A percentile compares a stretch with the other conserved stretches of the same genome.
These are phyloP conservation scores for Puya raimondii DNA, from an alignment of 176 grass and related monocot genomes.

Conservation along the genomic window DNA sequence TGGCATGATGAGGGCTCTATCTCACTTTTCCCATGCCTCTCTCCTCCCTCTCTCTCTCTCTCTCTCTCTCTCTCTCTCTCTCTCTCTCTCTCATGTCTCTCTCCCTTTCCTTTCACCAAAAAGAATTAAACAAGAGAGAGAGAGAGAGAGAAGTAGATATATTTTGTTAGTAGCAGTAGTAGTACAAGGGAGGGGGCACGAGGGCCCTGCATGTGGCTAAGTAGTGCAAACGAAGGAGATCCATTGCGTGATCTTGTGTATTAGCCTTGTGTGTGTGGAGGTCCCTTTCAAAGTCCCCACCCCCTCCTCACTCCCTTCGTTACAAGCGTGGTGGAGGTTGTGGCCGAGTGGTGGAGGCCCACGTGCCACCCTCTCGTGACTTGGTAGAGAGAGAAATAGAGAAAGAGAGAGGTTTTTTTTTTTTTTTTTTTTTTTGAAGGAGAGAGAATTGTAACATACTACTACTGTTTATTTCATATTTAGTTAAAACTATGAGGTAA, in stretches of 20 bases:
- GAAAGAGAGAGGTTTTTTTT: too few species aligned
- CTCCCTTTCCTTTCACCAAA: constrained; percentile 13
- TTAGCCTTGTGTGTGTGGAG: not conserved
- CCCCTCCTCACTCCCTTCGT: not conserved
- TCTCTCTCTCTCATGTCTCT: constrained; percentile 17
- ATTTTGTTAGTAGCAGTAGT: not conserved
- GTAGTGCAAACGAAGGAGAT: not conserved
- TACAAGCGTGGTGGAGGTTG: not conserved
- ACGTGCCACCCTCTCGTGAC: too few species aligned
- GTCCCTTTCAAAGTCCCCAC: constrained; percentile 7
- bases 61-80: constrained; percentile 17
- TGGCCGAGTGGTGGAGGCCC: not conserved
- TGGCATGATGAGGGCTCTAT: constrained; percentile 47
- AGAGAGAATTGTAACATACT: too few species aligned
- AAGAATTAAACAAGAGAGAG: constrained; percentile 13
- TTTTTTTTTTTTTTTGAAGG: too few species aligned
- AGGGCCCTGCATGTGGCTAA: not conserved
- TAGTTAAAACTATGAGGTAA: too few species aligned
- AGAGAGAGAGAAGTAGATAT: not conserved
- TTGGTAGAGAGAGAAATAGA: too few species aligned
- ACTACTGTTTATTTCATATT: too few species aligned
- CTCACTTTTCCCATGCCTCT: constrained; percentile 73
- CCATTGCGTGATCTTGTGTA: constrained; percentile 16
- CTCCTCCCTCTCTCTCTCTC: not conserved
- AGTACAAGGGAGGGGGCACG: not conserved